Percentiles rank a stretch among this genome's conserved stretches.
Evolutionary conservation across 2,329 filamentous ascomycete genomes (phyloP).

Genomic region (Calonectria pauciramosa): DNA sequence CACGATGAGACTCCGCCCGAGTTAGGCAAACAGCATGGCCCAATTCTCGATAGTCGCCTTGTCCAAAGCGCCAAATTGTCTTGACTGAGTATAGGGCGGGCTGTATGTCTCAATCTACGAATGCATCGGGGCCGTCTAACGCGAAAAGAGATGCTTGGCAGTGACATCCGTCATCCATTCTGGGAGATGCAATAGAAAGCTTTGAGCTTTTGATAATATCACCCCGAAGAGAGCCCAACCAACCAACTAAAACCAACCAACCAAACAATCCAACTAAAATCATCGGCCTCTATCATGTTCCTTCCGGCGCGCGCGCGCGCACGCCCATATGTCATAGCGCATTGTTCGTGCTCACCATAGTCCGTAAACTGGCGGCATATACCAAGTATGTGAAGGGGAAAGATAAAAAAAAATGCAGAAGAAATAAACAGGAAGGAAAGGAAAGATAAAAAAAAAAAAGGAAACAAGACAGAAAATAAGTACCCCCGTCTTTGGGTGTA

Average conservation of each 20-base stretch:
- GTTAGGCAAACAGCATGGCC: background rate
- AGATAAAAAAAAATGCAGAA: background rate
- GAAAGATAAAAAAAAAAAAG: background rate
- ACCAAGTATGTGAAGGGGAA: background rate
- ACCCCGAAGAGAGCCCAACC: background rate
- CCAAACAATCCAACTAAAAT: background rate
- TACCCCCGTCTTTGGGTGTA: background rate
- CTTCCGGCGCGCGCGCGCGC: background rate
- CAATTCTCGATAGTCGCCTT: background rate
- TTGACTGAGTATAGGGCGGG: background rate
- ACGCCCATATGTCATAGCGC: constrained; percentile 17
- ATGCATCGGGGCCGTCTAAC: constrained; percentile 8
- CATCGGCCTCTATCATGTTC: background rate
- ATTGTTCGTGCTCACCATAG: background rate
- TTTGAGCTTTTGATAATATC: constrained; percentile 1
- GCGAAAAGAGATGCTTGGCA: background rate
- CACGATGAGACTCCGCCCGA: background rate
- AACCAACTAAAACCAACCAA: background rate
- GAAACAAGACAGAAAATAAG: background rate
- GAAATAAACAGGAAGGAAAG: background rate
- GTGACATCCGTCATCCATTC: constrained; percentile 15
- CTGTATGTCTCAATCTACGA: constrained; percentile 23
- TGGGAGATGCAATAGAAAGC: background rate
- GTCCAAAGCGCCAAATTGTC: background rate
- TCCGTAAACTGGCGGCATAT: background rate